Evolutionary conservation across 441 rosid species (phyloP), one percentile per base, ranked within the genome.

Genomic region (Populus tomentosa): DNA sequence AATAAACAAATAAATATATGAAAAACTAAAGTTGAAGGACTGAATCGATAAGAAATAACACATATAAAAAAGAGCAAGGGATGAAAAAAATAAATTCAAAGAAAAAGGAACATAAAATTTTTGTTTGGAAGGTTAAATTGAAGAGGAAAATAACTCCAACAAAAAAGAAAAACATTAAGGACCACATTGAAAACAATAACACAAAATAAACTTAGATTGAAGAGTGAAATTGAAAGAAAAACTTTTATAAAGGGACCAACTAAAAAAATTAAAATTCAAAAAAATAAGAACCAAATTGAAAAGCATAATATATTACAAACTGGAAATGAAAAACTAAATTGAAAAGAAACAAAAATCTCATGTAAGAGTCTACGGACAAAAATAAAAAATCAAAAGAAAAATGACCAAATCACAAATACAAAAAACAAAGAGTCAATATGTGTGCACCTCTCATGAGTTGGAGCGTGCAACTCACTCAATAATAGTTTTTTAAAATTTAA

Each of bases 231-330:
- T 18, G 7, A 13, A 4, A 46, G 16, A 50, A 16, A 16, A 50
- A 50, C 0, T 16, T 16, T 0, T 53, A 56, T 0, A 20, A 20
- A 56, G 20, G 0, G 3, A 7, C 20, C 0, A 0, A 2, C 10
- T 20, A 7, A 56, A 18, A 53, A 56, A 56, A 30, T 28, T 2
- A 28, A 28, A 2, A 28, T n/a, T n/a, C n/a, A n/a, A n/a, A n/a
- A n/a, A n/a, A n/a, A n/a, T n/a, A n/a, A n/a, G n/a, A n/a, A n/a
- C n/a, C 30, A 28, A 28, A 28, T 28, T 28, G 0, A 46, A 56
- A 56, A 20, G 23, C 10, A 56, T 56, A 20, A 20, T 20, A 20
- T 20, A 20, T 56, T 56, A 56, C 10, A 56, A 20, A 56, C 1
- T 56, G 10, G 0, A 56, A 56, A 20, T 20, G 1, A 20, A 56